phyloP scores from a whole-genome alignment of 805 yeast genomes.

The Candida railenensis region DNA sequence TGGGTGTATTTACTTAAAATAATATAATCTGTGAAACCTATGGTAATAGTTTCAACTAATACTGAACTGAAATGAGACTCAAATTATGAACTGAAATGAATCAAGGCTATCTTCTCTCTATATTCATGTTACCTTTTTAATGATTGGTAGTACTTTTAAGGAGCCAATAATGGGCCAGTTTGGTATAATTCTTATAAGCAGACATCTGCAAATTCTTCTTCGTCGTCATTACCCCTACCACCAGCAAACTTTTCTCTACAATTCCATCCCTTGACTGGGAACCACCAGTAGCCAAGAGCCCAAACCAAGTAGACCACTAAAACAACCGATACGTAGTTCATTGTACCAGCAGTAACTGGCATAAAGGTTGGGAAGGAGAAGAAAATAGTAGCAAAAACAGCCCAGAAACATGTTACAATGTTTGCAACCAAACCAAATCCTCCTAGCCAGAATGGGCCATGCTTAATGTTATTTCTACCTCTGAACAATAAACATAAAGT shows the following conservation, averaged over 20 bases:
- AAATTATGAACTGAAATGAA: not conserved
- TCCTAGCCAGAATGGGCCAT: slow-evolving; percentile 45
- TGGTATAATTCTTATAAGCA: slow-evolving; percentile 36
- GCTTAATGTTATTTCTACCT: slow-evolving; percentile 37
- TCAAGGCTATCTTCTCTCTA: not conserved
- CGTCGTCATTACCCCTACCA: slow-evolving; percentile 38
- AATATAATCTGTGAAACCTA: not conserved
- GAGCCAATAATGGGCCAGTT: no score
- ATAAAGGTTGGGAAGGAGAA: slow-evolving; percentile 35
- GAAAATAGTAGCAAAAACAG: slow-evolving; percentile 36
- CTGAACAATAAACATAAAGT: slow-evolving; percentile 31
- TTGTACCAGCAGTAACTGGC: slow-evolving; percentile 23
- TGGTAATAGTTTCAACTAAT: not conserved
- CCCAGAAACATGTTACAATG: slow-evolving; percentile 31
- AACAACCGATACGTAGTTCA: slow-evolving; percentile 29
- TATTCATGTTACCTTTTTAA: no score
- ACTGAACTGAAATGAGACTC: not conserved
- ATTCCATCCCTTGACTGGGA: slow-evolving; percentile 37
- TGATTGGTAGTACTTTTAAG: no score
- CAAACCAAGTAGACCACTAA: slow-evolving; percentile 30
- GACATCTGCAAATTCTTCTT: slow-evolving; percentile 44
- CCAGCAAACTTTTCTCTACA: slow-evolving; percentile 43
- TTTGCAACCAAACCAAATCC: slow-evolving; percentile 33
- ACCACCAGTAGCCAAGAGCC: slow-evolving; percentile 41
- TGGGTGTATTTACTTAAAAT: not conserved